Evolutionary conservation across 2,329 filamentous ascomycete species (phyloP), one percentile per base, ranked within the genome.

Genomic region (Colletotrichum musae): DNA sequence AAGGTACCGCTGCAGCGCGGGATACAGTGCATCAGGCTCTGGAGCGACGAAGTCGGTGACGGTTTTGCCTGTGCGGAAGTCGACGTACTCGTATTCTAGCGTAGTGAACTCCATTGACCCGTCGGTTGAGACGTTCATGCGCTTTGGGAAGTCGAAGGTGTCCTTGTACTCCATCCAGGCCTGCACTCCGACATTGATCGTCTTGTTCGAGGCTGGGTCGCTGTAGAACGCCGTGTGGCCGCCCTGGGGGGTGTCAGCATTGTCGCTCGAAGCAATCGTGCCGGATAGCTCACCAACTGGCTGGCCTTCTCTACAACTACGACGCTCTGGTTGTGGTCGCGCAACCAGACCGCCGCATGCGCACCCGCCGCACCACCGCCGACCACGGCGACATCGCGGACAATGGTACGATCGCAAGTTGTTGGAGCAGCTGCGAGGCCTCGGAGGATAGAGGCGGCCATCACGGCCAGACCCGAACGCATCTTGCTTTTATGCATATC

Each of bases 281-380:
- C 10, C 15, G 16, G 21, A 7, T 3, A 47, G 26, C 72, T 61
- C 32, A 71, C 84, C 2, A 84, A 73, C 1, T 72, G 58, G 15
- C 64, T 59, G 32, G 80, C 70, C 52, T 76, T 76, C 69, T 86
- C 84, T 32, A 85, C 72, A 0, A 86, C 71, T 3, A 80, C 74
- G 15, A 84, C 77, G 6, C 70, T 80, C 32, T 81, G 76, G 36
- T 77, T 77, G 18, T 75, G 58, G 39, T 84, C 77, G 10, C 78
- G 75, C 6, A 86, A 74, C 21, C 73, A 70, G 26, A 84, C 77
- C 10, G 83, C 81, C 6, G 80, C 75, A 66, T 83, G 80, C 0
- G 79, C 81, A 13, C 83, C 83, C 18, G 76, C 71, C 0, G 79
- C 74, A 24, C 84, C 84, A 3, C 82, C 82, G 28, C 83, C 83